Percentiles rank a stretch among this genome's conserved stretches.
phyloP scores from a whole-genome alignment of 306 rosid genomes.

The Vigna trinervia region DNA sequence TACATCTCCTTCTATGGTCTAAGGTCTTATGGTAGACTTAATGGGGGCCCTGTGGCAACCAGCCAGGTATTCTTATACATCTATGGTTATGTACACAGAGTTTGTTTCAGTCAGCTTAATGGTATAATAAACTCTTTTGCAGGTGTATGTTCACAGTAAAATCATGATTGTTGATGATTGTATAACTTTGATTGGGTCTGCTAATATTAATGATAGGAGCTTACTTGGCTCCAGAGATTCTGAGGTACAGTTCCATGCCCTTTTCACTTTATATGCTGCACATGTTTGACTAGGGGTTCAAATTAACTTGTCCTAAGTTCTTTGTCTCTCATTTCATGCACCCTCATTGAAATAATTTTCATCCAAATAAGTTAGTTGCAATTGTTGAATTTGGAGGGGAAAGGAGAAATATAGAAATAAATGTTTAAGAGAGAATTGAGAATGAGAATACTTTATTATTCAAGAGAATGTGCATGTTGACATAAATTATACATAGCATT shows the following conservation, averaged over 20 bases:
- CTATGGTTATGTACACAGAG: conserved; percentile 23
- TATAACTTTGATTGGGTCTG: conserved; percentile 85
- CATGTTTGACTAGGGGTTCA: conserved; percentile 25
- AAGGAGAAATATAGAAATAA: neutral
- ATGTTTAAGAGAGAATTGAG: neutral
- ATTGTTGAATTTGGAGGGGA: neutral
- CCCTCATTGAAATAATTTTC: conserved; percentile 1
- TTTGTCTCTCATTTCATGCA: conserved; percentile 17
- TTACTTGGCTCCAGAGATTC: conserved; percentile 97
- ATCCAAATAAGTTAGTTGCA: neutral
- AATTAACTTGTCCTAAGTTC: conserved; percentile 1
- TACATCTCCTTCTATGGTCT: conserved; percentile 95
- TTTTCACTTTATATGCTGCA: conserved; percentile 30
- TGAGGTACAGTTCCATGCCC: conserved; percentile 66
- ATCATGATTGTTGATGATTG: conserved; percentile 92
- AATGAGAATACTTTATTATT: neutral
- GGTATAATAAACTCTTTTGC: conserved; percentile 35
- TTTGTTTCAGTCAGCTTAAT: conserved; percentile 41
- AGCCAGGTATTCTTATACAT: conserved; percentile 78
- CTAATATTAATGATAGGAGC: conserved; percentile 98
- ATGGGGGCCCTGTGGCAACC: conserved; percentile 85
- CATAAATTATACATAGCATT: neutral
- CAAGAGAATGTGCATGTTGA: neutral
- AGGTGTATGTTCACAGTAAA: conserved; percentile 99
- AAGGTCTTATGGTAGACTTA: conserved; percentile 87